These are phyloP conservation scores for Botryosphaeria dothidea DNA, from an alignment of 2,329 filamentous ascomycete species.

Conservation along the genomic window DNA sequence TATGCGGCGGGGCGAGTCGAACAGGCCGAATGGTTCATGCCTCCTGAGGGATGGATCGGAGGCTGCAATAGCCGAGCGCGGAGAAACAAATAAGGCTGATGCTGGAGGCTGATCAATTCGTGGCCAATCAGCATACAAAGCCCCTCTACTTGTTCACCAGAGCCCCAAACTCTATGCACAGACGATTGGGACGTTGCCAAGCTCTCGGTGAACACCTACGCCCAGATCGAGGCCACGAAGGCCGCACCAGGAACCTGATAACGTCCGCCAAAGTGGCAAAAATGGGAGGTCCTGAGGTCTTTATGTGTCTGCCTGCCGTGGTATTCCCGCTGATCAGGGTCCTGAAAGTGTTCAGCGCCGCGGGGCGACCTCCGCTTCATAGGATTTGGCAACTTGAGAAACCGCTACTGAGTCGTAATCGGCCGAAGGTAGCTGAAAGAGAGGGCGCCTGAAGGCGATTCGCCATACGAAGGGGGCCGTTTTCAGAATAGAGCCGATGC, in stretches of 20 bases:
- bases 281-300: too few species aligned
- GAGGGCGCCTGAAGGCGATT: background rate
- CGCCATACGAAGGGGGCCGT: too few species aligned
- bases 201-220: background rate
- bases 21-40: background rate
- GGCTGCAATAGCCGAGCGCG: background rate
- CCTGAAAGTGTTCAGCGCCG: background rate
- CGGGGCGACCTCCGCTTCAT: background rate
- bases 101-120: background rate
- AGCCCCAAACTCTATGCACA: background rate
- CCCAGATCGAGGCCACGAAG: too few species aligned
- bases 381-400: background rate
- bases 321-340: background rate
- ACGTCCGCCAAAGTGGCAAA: too few species aligned
- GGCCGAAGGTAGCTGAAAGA: background rate
- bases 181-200: background rate
- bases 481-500: background rate
- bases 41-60: background rate
- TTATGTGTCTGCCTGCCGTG: too few species aligned
- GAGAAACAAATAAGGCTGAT: background rate
- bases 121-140: background rate
- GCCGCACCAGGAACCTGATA: background rate
- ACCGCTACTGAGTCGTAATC: background rate
- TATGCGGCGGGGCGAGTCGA: background rate
- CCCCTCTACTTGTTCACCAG: background rate